Evolutionary conservation across 2,329 filamentous ascomycete genomes (phyloP).

Genomic region (Fusarium succisae): DNA sequence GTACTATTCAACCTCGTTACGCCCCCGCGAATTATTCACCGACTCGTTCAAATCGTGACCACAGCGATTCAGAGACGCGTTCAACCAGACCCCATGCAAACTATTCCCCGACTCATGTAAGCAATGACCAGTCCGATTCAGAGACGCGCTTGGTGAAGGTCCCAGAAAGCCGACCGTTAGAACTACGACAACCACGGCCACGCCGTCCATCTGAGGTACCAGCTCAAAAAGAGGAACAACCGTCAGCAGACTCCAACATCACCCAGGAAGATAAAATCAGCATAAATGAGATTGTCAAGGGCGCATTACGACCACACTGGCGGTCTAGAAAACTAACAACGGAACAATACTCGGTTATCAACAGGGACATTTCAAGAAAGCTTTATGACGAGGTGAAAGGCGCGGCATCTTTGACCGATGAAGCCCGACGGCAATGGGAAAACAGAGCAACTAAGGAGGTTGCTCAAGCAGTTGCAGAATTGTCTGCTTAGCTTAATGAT

Average conservation of each 20-base stretch:
- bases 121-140: slow-evolving; percentile 32
- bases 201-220: slow-evolving; percentile 55
- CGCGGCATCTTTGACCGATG: slow-evolving; percentile 68
- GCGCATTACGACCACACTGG: slow-evolving; percentile 84
- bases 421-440: slow-evolving; percentile 76
- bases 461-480: slow-evolving; percentile 72
- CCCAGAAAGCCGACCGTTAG: slow-evolving; percentile 51
- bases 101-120: slow-evolving; percentile 65
- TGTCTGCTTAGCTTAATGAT: slow-evolving; percentile 59
- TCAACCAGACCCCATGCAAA: slow-evolving; percentile 59
- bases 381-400: slow-evolving; percentile 77
- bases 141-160: slow-evolving; percentile 31
- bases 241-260: slow-evolving; percentile 72
- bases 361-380: slow-evolving; percentile 86
- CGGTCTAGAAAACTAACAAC: slow-evolving; percentile 81
- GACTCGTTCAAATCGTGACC: slow-evolving; percentile 25
- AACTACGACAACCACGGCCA: slow-evolving; percentile 63
- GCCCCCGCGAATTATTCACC: slow-evolving; percentile 80
- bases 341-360: slow-evolving; percentile 92
- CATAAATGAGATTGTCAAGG: slow-evolving; percentile 88
- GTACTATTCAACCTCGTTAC: slow-evolving; percentile 76
- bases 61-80: slow-evolving; percentile 54
- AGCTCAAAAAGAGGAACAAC: slow-evolving; percentile 68
- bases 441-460: slow-evolving; percentile 82
- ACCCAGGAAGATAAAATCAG: slow-evolving; percentile 87